phyloP scores from a whole-genome alignment of 2,329 filamentous ascomycete genomes.

The Cercospora janseana region DNA sequence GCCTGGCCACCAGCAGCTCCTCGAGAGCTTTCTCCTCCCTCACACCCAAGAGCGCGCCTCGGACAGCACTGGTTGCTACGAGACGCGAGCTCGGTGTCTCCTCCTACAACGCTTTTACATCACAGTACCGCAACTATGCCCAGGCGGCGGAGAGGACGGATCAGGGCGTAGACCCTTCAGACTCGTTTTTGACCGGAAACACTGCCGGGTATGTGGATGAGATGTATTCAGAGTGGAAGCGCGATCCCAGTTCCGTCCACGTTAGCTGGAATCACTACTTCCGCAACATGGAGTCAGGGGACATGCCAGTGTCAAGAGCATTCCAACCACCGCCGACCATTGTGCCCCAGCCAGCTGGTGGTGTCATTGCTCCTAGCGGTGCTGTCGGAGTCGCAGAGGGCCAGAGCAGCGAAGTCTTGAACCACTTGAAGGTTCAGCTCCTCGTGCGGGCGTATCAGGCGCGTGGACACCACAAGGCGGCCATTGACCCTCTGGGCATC shows the following conservation, averaged over 20 bases:
- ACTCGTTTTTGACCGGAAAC: conserved; percentile 94
- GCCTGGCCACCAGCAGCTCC: conserved; percentile 59
- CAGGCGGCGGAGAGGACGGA: conserved; percentile 57
- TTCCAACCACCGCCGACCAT: conserved; percentile 95
- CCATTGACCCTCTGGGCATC: conserved; percentile 94
- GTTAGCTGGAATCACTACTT: conserved; percentile 99
- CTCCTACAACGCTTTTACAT: conserved; percentile 43
- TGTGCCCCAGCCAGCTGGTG: conserved; percentile 76
- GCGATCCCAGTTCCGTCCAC: conserved; percentile 89
- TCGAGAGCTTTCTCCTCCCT: conserved; percentile 46
- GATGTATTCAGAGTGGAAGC: conserved; percentile 98
- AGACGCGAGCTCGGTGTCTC: conserved; percentile 48
- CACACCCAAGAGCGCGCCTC: conserved; percentile 36
- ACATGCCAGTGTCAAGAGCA: conserved; percentile 95
- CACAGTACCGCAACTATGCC: conserved; percentile 57
- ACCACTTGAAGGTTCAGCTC: conserved; percentile 97
- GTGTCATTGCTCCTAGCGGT: conserved; percentile 70
- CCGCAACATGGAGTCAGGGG: conserved; percentile 97
- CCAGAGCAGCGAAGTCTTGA: conserved; percentile 79
- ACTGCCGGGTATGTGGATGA: conserved; percentile 99
- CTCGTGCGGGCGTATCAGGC: conserved; percentile 97
- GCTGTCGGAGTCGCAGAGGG: conserved; percentile 63
- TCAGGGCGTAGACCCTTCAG: conserved; percentile 75
- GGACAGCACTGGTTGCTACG: conserved; percentile 48
- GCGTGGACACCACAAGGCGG: conserved; percentile 95